phyloP scores from a whole-genome alignment of 352 stramenopile genomes.

The Globisporangium canariense region DNA sequence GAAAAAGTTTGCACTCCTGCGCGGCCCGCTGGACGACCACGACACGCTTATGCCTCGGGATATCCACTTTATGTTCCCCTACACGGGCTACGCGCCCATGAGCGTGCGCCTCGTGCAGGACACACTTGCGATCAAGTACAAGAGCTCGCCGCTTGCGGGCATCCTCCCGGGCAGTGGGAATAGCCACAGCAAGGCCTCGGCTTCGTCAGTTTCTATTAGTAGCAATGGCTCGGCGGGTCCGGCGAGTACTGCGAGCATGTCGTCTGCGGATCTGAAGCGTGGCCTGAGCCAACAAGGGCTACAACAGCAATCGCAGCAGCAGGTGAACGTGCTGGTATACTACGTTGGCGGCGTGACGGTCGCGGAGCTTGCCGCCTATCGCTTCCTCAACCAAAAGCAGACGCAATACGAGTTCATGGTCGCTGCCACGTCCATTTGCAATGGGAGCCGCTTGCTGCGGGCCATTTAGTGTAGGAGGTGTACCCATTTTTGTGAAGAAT shows the following conservation, averaged over 20 bases:
- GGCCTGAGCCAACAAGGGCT: background rate
- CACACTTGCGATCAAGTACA: slow-evolving; percentile 68
- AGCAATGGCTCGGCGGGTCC: background rate
- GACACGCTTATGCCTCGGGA: slow-evolving; percentile 47
- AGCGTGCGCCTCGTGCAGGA: slow-evolving; percentile 78
- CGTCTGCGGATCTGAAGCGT: slow-evolving; percentile 7
- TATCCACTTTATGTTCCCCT: slow-evolving; percentile 87
- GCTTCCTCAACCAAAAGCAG: slow-evolving; percentile 71
- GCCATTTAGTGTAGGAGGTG: slow-evolving; percentile 30
- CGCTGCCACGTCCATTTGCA: slow-evolving; percentile 71
- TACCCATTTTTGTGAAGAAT: background rate
- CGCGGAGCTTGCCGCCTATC: slow-evolving; percentile 73
- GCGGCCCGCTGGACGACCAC: slow-evolving; percentile 42
- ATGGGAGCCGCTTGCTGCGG: slow-evolving; percentile 60
- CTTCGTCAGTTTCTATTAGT: slow-evolving; percentile 5
- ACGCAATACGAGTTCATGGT: slow-evolving; percentile 60
- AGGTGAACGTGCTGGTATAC: slow-evolving; percentile 62
- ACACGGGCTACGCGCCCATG: slow-evolving; percentile 81
- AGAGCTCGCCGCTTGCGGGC: slow-evolving; percentile 21
- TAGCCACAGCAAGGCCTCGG: slow-evolving; percentile 6
- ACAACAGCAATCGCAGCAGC: background rate
- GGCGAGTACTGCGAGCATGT: background rate
- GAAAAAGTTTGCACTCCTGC: slow-evolving; percentile 40
- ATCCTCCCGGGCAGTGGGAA: slow-evolving; percentile 10
- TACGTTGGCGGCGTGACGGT: slow-evolving; percentile 83